Evolutionary conservation across 257 asterid genomes (phyloP).

Genomic region (Solanum ossicruentum): DNA sequence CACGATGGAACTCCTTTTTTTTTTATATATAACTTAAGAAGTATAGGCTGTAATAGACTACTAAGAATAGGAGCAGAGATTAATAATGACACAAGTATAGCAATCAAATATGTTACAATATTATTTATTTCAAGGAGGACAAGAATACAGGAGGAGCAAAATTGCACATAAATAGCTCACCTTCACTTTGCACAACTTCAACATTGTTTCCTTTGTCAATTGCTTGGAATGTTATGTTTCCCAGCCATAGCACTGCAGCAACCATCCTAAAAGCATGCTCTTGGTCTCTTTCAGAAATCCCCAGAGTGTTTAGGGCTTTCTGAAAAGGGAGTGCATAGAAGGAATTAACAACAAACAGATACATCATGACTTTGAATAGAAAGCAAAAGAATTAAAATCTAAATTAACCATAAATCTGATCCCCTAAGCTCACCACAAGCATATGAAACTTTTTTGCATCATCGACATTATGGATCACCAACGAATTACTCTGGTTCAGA

Average conservation of each 20-base stretch:
- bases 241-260: constrained; percentile 93
- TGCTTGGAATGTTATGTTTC: constrained; percentile 71
- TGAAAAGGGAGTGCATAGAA: constrained; percentile 13
- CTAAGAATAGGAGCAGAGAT: not conserved
- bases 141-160: not conserved
- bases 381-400: not conserved
- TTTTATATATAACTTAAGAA: not conserved
- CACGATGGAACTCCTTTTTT: not conserved
- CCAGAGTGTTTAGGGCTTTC: constrained; percentile 56
- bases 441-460: constrained; percentile 53
- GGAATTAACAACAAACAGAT: constrained; percentile 7
- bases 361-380: not conserved
- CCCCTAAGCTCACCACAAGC: constrained; percentile 22
- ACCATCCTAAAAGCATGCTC: constrained; percentile 70
- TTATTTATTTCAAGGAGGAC: not conserved
- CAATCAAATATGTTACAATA: not conserved
- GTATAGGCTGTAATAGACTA: not conserved
- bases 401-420: not conserved
- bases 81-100: not conserved
- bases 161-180: constrained; percentile 19
- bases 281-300: constrained; percentile 64
- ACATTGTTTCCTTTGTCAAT: constrained; percentile 51
- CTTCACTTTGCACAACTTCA: constrained; percentile 76
- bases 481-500: constrained; percentile 64
- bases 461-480: constrained; percentile 47